A percentile compares a stretch with the other conserved stretches of the same genome.
phyloP scores from a whole-genome alignment of 495 filamentous ascomycete genomes.

The Aspergillus conjunctus region DNA sequence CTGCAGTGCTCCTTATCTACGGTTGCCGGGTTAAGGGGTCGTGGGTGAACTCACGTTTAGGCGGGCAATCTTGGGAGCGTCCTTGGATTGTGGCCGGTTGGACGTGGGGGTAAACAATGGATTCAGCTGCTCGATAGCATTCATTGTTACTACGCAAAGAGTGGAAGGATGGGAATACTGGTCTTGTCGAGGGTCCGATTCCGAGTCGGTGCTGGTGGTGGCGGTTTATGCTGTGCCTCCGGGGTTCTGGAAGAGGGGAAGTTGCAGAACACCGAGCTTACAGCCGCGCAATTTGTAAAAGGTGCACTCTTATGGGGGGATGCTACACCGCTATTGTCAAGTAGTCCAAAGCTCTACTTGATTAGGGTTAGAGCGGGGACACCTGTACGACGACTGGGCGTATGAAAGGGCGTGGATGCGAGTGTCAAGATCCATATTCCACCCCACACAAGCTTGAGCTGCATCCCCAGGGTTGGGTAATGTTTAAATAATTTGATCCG shows the following conservation, averaged over 20 bases:
- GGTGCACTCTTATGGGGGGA: background rate
- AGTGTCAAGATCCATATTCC: too few species aligned
- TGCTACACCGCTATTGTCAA: background rate
- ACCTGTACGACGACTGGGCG: too few species aligned
- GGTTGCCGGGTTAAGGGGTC: background rate
- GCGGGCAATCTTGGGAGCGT: background rate
- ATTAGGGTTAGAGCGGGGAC: background rate
- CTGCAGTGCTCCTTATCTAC: background rate
- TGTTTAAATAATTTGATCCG: too few species aligned
- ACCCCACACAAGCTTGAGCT: too few species aligned
- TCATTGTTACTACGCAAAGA: background rate
- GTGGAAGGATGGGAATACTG: background rate
- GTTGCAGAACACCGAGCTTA: background rate
- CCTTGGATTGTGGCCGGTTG: background rate
- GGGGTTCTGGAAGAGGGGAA: background rate
- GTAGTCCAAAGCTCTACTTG: too few species aligned
- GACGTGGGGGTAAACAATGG: background rate
- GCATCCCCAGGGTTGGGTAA: too few species aligned
- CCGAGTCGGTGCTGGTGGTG: background rate
- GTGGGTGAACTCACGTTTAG: constrained; percentile 1
- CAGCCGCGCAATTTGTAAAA: background rate
- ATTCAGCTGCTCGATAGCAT: background rate
- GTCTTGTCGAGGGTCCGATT: background rate
- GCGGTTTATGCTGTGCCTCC: background rate
- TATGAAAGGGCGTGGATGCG: too few species aligned